phyloP scores from a whole-genome alignment of 768 basidiomycete genomes.

The Lentinula guzmanii region DNA sequence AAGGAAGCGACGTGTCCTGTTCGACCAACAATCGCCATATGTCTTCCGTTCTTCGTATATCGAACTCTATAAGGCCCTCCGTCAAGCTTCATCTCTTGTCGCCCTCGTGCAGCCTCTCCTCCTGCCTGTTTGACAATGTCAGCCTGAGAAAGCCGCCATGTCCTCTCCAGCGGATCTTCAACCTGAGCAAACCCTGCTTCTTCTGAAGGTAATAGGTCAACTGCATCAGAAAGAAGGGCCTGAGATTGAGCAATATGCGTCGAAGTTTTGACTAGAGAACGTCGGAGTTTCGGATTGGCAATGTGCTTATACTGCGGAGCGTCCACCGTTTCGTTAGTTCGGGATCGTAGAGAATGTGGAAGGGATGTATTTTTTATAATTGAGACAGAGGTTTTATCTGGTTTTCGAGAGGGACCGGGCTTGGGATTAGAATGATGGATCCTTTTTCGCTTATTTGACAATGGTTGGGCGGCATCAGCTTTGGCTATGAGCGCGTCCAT shows the following conservation, averaged over 20 bases:
- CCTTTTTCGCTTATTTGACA: slow-evolving; percentile 38
- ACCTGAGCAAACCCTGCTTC: slow-evolving; percentile 70
- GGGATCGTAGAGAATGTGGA: slow-evolving; percentile 63
- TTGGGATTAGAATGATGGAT: slow-evolving; percentile 13
- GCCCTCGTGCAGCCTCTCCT: slow-evolving; percentile 68
- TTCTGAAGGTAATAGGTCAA: slow-evolving; percentile 53
- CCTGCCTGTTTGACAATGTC: slow-evolving; percentile 68
- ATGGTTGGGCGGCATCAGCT: slow-evolving; percentile 51
- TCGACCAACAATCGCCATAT: slow-evolving; percentile 79
- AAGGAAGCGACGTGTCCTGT: slow-evolving; percentile 89
- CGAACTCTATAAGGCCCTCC: slow-evolving; percentile 80
- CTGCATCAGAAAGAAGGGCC: slow-evolving; percentile 61
- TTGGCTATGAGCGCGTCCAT: slow-evolving; percentile 77
- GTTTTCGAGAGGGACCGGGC: slow-evolving; percentile 14
- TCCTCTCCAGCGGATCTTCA: slow-evolving; percentile 78
- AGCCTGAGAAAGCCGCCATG: slow-evolving; percentile 82
- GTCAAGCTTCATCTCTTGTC: slow-evolving; percentile 76
- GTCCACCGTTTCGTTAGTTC: slow-evolving; percentile 31
- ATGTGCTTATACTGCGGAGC: slow-evolving; percentile 51
- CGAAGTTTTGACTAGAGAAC: slow-evolving; percentile 58
- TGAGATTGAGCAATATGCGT: slow-evolving; percentile 58
- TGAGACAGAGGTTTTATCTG: slow-evolving; percentile 49
- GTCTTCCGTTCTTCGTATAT: slow-evolving; percentile 89
- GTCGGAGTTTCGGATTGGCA: slow-evolving; percentile 69
- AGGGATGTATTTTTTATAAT: slow-evolving; percentile 52